These are phyloP conservation scores for Massariosphaeria phaeospora DNA, from an alignment of 495 filamentous ascomycete genomes.

Conservation along the genomic window DNA sequence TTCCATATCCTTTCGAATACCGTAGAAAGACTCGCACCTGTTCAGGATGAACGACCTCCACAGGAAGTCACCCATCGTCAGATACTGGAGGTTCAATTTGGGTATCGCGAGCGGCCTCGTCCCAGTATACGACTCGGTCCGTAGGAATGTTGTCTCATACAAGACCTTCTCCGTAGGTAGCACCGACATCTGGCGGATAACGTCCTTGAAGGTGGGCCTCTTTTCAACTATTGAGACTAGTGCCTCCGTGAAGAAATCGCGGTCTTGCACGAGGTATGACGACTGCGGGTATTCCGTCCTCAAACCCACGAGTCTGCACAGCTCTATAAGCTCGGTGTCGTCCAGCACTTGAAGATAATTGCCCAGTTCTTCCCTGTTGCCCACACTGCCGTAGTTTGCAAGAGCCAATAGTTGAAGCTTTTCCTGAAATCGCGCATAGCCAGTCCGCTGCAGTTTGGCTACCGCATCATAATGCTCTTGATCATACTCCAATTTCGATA, in stretches of 20 bases:
- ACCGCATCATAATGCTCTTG: constrained; percentile 71
- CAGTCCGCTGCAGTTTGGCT: constrained; percentile 72
- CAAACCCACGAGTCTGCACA: constrained; percentile 69
- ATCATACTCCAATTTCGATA: constrained; percentile 66
- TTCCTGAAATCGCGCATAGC: constrained; percentile 79
- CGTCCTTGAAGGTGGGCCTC: constrained; percentile 78
- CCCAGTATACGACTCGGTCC: constrained; percentile 86
- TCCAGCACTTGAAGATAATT: constrained; percentile 67
- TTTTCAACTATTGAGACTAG: constrained; percentile 74
- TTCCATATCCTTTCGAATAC: constrained; percentile 86
- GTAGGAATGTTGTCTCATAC: constrained; percentile 78
- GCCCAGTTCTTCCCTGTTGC: constrained; percentile 71
- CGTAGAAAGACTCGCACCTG: constrained; percentile 88
- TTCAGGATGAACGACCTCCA: constrained; percentile 89
- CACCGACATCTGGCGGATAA: constrained; percentile 61
- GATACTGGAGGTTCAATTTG: constrained; percentile 92
- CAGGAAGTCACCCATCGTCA: constrained; percentile 91
- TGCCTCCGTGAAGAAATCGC: constrained; percentile 68
- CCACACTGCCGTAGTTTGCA: constrained; percentile 86
- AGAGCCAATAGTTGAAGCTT: constrained; percentile 87
- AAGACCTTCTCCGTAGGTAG: constrained; percentile 75
- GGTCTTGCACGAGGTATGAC: constrained; percentile 55
- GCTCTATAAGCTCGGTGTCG: constrained; percentile 63
- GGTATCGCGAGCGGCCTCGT: constrained; percentile 85
- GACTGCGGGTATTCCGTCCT: constrained; percentile 73